phyloP scores from a whole-genome alignment of 352 stramenopile genomes.

The Phytophthora syringae region DNA sequence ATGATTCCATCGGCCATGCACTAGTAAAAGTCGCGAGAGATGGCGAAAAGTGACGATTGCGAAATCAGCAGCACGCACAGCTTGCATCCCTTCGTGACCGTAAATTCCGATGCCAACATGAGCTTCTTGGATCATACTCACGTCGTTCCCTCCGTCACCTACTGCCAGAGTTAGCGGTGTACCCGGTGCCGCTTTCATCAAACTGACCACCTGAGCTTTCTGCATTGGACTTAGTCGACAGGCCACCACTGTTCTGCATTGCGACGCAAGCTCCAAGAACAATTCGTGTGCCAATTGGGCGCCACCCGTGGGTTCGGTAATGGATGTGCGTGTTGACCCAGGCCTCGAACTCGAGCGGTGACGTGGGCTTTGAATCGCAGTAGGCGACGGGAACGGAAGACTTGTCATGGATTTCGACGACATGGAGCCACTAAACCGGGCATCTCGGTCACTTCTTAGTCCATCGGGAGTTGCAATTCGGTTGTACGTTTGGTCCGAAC shows the following conservation, averaged over 20 bases:
- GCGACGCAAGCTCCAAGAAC: conserved; percentile 85
- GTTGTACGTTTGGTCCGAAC: conserved; percentile 3
- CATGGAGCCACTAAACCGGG: conserved; percentile 40
- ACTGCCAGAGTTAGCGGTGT: conserved; percentile 94
- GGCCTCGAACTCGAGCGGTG: conserved; percentile 35
- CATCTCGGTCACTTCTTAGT: conserved; percentile 20
- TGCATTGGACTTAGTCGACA: conserved; percentile 92
- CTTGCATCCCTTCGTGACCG: conserved; percentile 96
- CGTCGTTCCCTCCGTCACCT: conserved; percentile 99
- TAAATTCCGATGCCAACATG: conserved; percentile 99
- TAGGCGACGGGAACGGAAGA: conserved; percentile 39
- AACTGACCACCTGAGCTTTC: conserved; percentile 93
- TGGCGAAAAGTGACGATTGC: conserved; percentile 85
- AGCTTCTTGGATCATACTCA: conserved; percentile 99
- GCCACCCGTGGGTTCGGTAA: conserved; percentile 19
- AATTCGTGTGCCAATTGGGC: conserved; percentile 58
- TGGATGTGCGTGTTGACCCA: conserved; percentile 44
- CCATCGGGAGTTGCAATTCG: conserved; percentile 10
- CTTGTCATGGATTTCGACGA: conserved; percentile 62
- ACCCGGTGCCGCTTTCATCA: conserved; percentile 88
- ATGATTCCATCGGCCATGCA: conserved; percentile 89
- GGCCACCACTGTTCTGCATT: conserved; percentile 88
- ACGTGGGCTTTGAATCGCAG: conserved; percentile 28
- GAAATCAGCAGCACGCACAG: conserved; percentile 85
- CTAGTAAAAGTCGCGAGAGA: conserved; percentile 77